Conservation (phyloP, 345 rosid genomes). For the Hevea brasiliensis region DNA sequence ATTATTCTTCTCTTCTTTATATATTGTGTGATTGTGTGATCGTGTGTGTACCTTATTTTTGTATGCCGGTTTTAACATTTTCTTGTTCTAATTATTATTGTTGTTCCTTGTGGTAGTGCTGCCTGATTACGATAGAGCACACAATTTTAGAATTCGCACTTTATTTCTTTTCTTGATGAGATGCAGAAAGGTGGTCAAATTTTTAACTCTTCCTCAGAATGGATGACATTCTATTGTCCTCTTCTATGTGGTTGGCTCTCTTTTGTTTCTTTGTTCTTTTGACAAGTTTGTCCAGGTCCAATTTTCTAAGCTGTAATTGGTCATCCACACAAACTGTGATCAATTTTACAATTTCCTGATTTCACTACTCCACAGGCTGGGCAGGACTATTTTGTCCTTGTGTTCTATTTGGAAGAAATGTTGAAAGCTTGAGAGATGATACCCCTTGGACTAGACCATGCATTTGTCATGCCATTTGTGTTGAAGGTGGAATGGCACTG, state of each 20-base stretch:
- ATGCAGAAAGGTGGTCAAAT: too few relatives aligned
- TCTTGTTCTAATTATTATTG: too few relatives aligned
- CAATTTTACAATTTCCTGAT: not conserved
- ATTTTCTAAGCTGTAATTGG: not conserved
- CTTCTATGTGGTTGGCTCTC: not conserved
- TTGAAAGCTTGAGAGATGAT: conserved; percentile 72
- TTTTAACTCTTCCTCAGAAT: not conserved
- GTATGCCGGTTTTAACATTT: too few relatives aligned
- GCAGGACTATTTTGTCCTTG: conserved; percentile 89
- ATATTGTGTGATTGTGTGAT: too few relatives aligned
- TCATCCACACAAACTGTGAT: not conserved
- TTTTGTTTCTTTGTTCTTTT: not conserved
- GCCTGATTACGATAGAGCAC: not conserved
- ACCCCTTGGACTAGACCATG: conserved; percentile 85
- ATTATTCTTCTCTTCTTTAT: too few relatives aligned
- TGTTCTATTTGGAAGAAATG: conserved; percentile 83
- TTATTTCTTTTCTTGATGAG: too few relatives aligned
- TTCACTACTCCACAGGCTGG: conserved; percentile 52
- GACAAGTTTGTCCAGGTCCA: not conserved
- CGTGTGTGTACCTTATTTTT: too few relatives aligned
- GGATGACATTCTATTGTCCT: not conserved
- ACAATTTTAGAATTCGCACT: conserved; percentile 1
- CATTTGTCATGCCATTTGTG: conserved; percentile 72
- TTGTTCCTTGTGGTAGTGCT: not conserved
- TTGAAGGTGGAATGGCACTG: conserved; percentile 82